Evolutionary conservation across 2,329 filamentous ascomycete species (phyloP), one percentile per base, ranked within the genome.

Genomic region (Fusarium brachygibbosum): DNA sequence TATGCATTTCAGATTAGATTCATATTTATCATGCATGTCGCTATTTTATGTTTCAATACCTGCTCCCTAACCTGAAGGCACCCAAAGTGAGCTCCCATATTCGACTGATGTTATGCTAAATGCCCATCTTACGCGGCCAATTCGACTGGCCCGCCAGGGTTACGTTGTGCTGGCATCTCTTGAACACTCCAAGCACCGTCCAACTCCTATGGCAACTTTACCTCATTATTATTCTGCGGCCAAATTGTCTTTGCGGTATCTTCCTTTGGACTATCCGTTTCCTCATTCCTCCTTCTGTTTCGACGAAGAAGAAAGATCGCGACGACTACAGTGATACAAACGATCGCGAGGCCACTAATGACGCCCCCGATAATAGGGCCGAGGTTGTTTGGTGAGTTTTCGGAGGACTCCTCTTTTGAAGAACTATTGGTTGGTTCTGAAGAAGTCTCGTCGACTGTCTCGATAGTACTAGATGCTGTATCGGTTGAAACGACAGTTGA

Each of bases 301-400:
- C 45, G 45, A n/a, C 54, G 34, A 9, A 68, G 46, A n/a, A 69
- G 19, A 8, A 46, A 63, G 9, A 63, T 65, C 14, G 54, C 55
- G 1, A n/a, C 21, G 3, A 66, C 40, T 12, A 50, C 28, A 11
- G 49, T 66, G 5, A 21, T n/a, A 2, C 55, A 35, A 9, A 82
- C 40, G 3, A 82, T 68, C 1, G n/a, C n/a, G n/a, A 76, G 11
- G 5, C 29, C 78, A 4, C 80, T 79, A 10, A 82, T 63, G 1
- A 76, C 76, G 4, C 79, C 79, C 16, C 80, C 80, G 6, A 81
- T 68, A 16, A 81, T 80, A 17, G 73, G 74, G 4, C 75, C 76
- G 2, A 66, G 72, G 34, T 77, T 77, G 34, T 69, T 77, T 4
- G 72, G 13, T 0, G 58, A 37, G 13, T 16, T 31, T 21, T 8